Base-by-base conservation (phyloP, 192 early-diverging fungal species). In the Phycomyces nitens region DNA sequence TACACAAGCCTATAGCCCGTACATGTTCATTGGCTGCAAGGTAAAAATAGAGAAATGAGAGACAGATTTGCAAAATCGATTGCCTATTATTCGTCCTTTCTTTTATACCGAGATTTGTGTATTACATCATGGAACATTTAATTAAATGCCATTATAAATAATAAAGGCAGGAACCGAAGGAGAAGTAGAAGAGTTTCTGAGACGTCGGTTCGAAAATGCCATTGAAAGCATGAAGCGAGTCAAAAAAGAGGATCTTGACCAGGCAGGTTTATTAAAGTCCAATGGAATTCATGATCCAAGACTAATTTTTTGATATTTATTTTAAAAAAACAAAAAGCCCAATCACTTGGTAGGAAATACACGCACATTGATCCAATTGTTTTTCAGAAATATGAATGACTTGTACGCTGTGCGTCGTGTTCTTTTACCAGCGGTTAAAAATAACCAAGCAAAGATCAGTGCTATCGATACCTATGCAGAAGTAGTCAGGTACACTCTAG, bases 1-100 rank as follows among this genome's bases (percentile, higher is more conserved):
- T 27, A 96, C 94, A 3, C 29, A 95, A 5, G 51, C 84, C 11
- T 96, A 92, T 72, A 80, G 85, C 51, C 95, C 97, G 0, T 99
- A 99, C 74, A 94, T 99, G 58, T 97, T 83, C 54, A 73, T 99
- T 27, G 75, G 91, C 7, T 89, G 92, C 74, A 83, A 92, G 80
- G 90, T 90, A 75, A 49, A 44, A 20, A 0, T 42, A n/a, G 18
- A 3, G 44, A 47, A 43, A 49, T 10, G 34, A n/a, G 11, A 15
- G 10, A 62, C 8, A 41, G 20, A 57, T 39, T 0, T 1, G n/a
- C 7, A n/a, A 4, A 57, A 57, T 24, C n/a, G n/a, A n/a, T n/a
- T n/a, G n/a, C n/a, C n/a, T n/a, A n/a, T n/a, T n/a, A n/a, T n/a
- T n/a, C n/a, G n/a, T n/a, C n/a, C n/a, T n/a, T n/a, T n/a, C n/a